These are phyloP conservation scores for Platismatia glauca DNA, from an alignment of 495 filamentous ascomycete species.

Conservation along the genomic window DNA sequence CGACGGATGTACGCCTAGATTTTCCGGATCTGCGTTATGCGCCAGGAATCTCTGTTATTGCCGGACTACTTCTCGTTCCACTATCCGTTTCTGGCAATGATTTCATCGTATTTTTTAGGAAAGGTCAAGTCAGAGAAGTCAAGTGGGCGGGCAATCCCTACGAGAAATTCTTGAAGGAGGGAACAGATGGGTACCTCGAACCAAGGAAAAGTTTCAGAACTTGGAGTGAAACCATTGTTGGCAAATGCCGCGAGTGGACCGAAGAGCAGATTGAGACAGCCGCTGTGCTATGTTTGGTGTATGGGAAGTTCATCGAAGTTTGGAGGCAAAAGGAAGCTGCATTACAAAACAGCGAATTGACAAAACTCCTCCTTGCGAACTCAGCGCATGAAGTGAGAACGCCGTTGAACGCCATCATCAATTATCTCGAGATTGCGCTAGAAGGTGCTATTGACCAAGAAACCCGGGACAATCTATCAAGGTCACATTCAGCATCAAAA, in stretches of 20 bases:
- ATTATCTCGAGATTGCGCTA: conserved; percentile 88
- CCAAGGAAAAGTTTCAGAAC: conserved; percentile 68
- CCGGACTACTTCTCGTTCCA: conserved; percentile 77
- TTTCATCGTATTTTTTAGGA: conserved; percentile 89
- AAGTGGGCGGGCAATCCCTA: conserved; percentile 95
- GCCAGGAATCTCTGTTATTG: conserved; percentile 71
- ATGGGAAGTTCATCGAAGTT: conserved; percentile 85
- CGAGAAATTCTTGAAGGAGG: conserved; percentile 61
- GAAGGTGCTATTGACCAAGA: conserved; percentile 76
- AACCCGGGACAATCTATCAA: conserved; percentile 77
- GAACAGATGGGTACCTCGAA: conserved; percentile 62
- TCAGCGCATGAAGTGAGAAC: conserved; percentile 94
- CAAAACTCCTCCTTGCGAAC: conserved; percentile 73
- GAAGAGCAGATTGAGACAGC: conserved; percentile 67
- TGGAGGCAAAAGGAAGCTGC: conserved; percentile 89
- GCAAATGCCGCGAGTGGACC: conserved; percentile 59
- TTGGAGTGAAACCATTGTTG: conserved; percentile 69
- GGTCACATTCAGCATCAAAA: conserved; percentile 91
- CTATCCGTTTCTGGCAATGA: conserved; percentile 67
- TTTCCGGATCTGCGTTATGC: conserved; percentile 76
- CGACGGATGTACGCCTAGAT: conserved; percentile 67
- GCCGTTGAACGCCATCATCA: conserved; percentile 91
- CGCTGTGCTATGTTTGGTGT: conserved; percentile 80
- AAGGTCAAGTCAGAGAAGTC: conserved; percentile 66
- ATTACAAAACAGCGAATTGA: conserved; percentile 73